Base-by-base conservation (phyloP, 192 early-diverging fungal genomes). In the Pilaira anomala region DNA sequence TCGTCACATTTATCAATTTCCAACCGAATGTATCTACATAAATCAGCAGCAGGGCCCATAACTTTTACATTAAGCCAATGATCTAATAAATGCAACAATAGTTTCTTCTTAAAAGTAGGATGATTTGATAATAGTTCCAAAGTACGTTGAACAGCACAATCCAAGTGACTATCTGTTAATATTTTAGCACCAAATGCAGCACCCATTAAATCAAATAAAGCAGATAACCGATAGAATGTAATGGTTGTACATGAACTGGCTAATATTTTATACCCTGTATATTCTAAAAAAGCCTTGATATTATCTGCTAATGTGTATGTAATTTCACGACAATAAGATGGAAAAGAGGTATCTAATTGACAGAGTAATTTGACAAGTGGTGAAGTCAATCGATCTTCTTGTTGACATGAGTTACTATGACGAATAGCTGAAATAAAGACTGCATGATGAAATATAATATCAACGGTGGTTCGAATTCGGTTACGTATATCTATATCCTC, bases 401-500 rank as follows among this genome's bases (percentile, higher is more conserved):
- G 11, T 14, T 51, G 48, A 30, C 28, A 33, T 51, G 60, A 16
- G 44, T 41, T 16, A 13, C 7, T 25, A 21, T 58, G 48, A 16
- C 59, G 45, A 8, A 68, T 36, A 13, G 72, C 59, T 11, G 72
- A 36, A 18, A 74, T 63, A 66, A 74, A 74, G 1, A 74, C 67
- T 21, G 67, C 67, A 30, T 74, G 72, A 49, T 74, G 72, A 41
- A 74, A 74, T 28, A 74, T 58, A 4, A 68, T 53, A 55, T 74
- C 72, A 14, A 74, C 72, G 3, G 72, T 56, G 0, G 63, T 56
- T 11, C 72, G 46, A 18, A 74, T 65, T 21, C 72, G 62, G 40
- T 74, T 74, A 11, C 72, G 67, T 16, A 65, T 69, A 24, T 74
- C 72, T 41, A 74, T 74, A 44, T 74, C 67, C 55, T 74, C 72